Evolutionary conservation across 257 asterid species (phyloP), one percentile per base, ranked within the genome.

Genomic region (Handroanthus guayacan): DNA sequence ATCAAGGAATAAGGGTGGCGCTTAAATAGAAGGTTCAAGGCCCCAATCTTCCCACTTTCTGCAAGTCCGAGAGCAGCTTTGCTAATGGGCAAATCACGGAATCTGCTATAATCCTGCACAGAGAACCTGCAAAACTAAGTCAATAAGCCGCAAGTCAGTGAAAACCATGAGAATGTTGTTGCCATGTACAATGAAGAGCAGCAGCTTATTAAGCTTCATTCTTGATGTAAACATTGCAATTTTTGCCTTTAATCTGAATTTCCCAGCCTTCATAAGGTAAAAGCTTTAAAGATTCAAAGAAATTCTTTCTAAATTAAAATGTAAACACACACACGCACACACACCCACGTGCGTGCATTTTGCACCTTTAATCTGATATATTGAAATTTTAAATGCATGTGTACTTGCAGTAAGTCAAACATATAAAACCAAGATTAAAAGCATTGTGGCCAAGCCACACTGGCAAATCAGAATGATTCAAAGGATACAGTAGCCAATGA

Each of bases 11-110:
- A 90, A 65, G 92, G 94, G 85, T 95, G 99, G 10, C 98, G 97
- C 82, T 95, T 93, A 80, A 95, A 90, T 39, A 95, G 85, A 84
- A 91, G 97, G 78, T 95, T 95, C 77, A 95, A 85, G 64, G 97
- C 98, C 73, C 98, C 98, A 80, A 95, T 92, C 86, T 95, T 95
- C 71, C 97, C 98, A 78, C 84, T 82, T 80, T 91, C 99, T 78
- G 98, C 97, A 81, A 93, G 92, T 65, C 75, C 86, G 72, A 87
- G 43, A 78, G 97, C 98, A 82, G 92, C 85, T 78, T 90, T 85
- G 67, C 86, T 84, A 57, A 90, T 83, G 62, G 96, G 90, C 81
- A 87, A 75, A 76, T 80, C 80, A 71, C 97, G 93, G 82, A 93
- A 95, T 84, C 83, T 89, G 75, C 84, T 82, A 81, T 90, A 93